A percentile compares a stretch with the other conserved stretches of the same genome.
Conservation (phyloP, 192 early-diverging fungal species). For the Lobosporangium transversale region DNA sequence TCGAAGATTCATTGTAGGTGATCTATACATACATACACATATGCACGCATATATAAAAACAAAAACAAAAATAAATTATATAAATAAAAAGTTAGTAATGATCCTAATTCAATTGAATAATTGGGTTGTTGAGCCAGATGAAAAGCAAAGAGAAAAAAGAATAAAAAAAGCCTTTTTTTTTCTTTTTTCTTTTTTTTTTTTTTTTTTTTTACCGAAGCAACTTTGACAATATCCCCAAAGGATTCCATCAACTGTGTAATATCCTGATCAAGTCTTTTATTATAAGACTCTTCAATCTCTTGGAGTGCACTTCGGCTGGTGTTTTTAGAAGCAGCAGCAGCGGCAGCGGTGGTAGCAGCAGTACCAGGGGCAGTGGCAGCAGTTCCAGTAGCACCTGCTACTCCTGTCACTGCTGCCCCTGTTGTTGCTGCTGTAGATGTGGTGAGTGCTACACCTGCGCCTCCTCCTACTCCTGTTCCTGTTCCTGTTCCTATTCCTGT, state of each 20-base stretch:
- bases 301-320: slow-evolving; percentile 30
- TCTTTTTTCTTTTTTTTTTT: slow-evolving; percentile 3
- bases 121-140: too few relatives aligned
- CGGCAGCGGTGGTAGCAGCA: too few relatives aligned
- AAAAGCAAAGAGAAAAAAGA: too few relatives aligned
- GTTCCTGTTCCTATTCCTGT: slow-evolving; percentile 12
- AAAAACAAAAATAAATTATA: too few relatives aligned
- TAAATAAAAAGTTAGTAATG: background rate
- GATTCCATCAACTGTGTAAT: slow-evolving; percentile 60
- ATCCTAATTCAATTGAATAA: too few relatives aligned
- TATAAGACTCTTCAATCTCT: slow-evolving; percentile 65
- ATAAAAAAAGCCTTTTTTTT: background rate
- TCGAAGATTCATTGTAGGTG: slow-evolving; percentile 26
- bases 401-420: too few relatives aligned
- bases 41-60: too few relatives aligned
- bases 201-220: slow-evolving; percentile 51
- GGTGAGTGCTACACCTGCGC: slow-evolving; percentile 1
- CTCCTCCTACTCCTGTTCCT: slow-evolving; percentile 14
- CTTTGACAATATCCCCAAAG: slow-evolving; percentile 63
- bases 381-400: too few relatives aligned
- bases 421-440: too few relatives aligned
- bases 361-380: too few relatives aligned
- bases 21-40: slow-evolving; percentile 29
- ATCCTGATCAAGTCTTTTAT: slow-evolving; percentile 62
- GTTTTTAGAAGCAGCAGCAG: slow-evolving; percentile 10